Evolutionary conservation across 1,139 yeast genomes (phyloP).

Genomic region (Yamadazyma songkhlaensis): DNA sequence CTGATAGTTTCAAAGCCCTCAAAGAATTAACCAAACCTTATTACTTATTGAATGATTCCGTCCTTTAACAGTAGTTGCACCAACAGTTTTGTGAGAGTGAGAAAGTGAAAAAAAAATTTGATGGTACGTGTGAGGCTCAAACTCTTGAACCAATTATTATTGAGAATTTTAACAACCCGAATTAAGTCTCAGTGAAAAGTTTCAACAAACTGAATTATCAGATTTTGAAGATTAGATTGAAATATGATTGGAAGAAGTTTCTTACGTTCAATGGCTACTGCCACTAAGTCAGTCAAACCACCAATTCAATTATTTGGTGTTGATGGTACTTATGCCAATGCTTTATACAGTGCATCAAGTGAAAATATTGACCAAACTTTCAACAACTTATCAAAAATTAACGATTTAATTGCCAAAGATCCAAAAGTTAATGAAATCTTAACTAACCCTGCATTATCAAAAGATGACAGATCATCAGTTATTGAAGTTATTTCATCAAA

Average conservation of each 20-base stretch:
- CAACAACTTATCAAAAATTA: constrained; percentile 61
- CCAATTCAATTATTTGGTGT: constrained; percentile 94
- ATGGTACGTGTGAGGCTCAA: constrained; percentile 5
- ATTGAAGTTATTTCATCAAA: constrained; percentile 57
- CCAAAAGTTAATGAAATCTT: constrained; percentile 60
- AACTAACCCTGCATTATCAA: constrained; percentile 80
- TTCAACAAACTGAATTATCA: constrained; percentile 2
- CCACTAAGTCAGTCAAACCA: constrained; percentile 64
- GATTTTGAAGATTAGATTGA: background rate
- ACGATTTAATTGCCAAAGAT: constrained; percentile 59
- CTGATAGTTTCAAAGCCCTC: no score
- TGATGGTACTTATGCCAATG: constrained; percentile 96
- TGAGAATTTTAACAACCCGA: constrained; percentile 4
- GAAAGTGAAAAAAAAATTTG: constrained; percentile 2
- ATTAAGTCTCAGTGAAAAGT: constrained; percentile 4
- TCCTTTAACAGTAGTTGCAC: no score
- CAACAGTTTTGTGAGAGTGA: no score
- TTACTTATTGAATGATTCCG: no score
- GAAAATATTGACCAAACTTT: constrained; percentile 75
- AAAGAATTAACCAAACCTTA: no score
- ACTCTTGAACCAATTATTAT: constrained; percentile 13
- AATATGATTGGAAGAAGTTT: constrained; percentile 60
- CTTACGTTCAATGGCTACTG: constrained; percentile 69
- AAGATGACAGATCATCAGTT: constrained; percentile 69
- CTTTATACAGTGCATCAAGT: constrained; percentile 89